Percentiles rank a stretch among this genome's conserved stretches.
These are phyloP conservation scores for Globisporangium mamillatum DNA, from an alignment of 352 stramenopile species.

Conservation along the genomic window DNA sequence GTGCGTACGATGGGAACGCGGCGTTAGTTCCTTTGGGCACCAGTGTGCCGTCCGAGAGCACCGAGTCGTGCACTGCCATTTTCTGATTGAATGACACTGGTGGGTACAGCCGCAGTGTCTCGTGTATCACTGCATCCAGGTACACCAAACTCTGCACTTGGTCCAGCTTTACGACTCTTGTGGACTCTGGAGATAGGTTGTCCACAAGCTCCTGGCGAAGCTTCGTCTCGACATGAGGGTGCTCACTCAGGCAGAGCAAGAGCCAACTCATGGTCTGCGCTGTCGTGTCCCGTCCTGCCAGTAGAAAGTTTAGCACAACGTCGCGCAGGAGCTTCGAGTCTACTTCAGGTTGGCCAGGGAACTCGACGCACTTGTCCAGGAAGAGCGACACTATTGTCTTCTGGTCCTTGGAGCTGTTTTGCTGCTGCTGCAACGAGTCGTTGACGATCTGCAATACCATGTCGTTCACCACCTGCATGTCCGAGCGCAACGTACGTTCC, in stretches of 20 bases:
- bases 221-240: constrained; percentile 32
- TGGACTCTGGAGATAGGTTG: background rate
- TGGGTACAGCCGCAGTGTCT: constrained; percentile 23
- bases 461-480: constrained; percentile 13
- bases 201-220: background rate
- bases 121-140: background rate
- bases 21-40: constrained; percentile 23
- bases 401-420: background rate
- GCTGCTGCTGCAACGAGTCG: constrained; percentile 10
- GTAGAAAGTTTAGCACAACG: constrained; percentile 60
- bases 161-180: constrained; percentile 2
- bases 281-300: constrained; percentile 62
- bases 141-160: constrained; percentile 10
- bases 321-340: constrained; percentile 36
- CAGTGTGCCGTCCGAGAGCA: constrained; percentile 30
- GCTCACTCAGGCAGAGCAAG: constrained; percentile 38
- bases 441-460: constrained; percentile 15
- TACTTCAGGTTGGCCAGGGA: background rate
- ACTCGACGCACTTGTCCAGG: constrained; percentile 11
- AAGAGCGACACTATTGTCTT: constrained; percentile 24
- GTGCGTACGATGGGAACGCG: constrained; percentile 25
- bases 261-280: constrained; percentile 54
- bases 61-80: constrained; percentile 21
- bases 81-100: constrained; percentile 22
- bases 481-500: constrained; percentile 9